phyloP scores from a whole-genome alignment of 768 basidiomycete species.

The Pulveroboletus sp. region DNA sequence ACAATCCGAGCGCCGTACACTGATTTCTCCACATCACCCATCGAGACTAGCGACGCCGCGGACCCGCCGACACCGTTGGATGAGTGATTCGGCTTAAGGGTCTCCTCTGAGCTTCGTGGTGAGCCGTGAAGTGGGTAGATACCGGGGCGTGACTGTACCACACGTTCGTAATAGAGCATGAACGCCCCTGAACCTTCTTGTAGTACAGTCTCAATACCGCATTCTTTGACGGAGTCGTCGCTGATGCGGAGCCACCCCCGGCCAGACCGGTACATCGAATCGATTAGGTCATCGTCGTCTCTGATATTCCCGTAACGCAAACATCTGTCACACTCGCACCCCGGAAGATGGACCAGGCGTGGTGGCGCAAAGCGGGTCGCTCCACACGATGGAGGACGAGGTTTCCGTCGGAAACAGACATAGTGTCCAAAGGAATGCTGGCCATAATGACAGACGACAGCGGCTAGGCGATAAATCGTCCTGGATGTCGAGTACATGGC shows the following conservation, averaged over 20 bases:
- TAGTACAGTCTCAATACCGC: slow-evolving; percentile 69
- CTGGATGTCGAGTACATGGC: slow-evolving; percentile 47
- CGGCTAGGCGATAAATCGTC: slow-evolving; percentile 79
- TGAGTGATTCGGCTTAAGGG: slow-evolving; percentile 47
- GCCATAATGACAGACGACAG: slow-evolving; percentile 91
- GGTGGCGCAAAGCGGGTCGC: slow-evolving; percentile 38
- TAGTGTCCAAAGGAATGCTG: slow-evolving; percentile 94
- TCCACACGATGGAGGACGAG: slow-evolving; percentile 42
- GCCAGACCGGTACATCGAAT: slow-evolving; percentile 37
- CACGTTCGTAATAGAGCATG: slow-evolving; percentile 92
- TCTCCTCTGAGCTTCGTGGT: slow-evolving; percentile 59
- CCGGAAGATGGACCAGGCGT: slow-evolving; percentile 37
- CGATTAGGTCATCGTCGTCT: slow-evolving; percentile 44
- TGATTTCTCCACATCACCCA: slow-evolving; percentile 15
- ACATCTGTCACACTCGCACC: slow-evolving; percentile 46
- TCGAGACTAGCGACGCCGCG: slow-evolving; percentile 39
- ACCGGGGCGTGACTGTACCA: slow-evolving; percentile 37
- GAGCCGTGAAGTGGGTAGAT: slow-evolving; percentile 31
- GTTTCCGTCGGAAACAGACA: slow-evolving; percentile 84
- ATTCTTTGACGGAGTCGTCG: slow-evolving; percentile 76
- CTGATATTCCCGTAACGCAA: slow-evolving; percentile 49
- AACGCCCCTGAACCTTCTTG: slow-evolving; percentile 72
- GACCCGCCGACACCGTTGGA: slow-evolving; percentile 41
- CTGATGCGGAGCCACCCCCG: slow-evolving; percentile 85
- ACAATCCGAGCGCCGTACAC: slow-evolving; percentile 47